Conservation (phyloP, 2,329 filamentous ascomycete species). For the Neonectria ditissima region DNA sequence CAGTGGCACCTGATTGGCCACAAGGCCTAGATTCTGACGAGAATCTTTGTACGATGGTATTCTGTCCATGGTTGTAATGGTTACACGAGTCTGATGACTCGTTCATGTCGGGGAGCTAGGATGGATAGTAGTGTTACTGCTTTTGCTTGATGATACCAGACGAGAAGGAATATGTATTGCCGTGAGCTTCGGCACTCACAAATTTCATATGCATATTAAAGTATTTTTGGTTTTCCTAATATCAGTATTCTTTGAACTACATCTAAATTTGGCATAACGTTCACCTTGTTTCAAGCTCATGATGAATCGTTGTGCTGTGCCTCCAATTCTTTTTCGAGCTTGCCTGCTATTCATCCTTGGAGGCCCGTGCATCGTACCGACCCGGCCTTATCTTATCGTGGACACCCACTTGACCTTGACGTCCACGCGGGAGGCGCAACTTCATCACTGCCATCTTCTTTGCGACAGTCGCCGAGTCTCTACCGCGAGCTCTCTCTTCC, state of each 20-base stretch:
- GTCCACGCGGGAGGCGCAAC: slow-evolving; percentile 4
- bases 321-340: neutral
- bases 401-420: slow-evolving; percentile 14
- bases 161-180: neutral
- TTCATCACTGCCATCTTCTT: slow-evolving; percentile 11
- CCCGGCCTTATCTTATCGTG: slow-evolving; percentile 26
- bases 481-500: neutral
- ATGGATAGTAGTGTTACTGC: slow-evolving; percentile 6
- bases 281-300: neutral
- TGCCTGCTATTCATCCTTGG: too few species aligned
- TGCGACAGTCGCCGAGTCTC: slow-evolving; percentile 14
- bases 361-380: slow-evolving; percentile 12
- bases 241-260: neutral
- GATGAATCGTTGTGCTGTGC: neutral
- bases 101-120: slow-evolving; percentile 16
- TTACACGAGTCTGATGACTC: neutral
- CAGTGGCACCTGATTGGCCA: slow-evolving; percentile 78
- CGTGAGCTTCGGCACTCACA: neutral
- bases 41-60: slow-evolving; percentile 1
- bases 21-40: slow-evolving; percentile 28
- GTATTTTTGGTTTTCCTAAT: neutral
- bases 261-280: too few species aligned
- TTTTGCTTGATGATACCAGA: slow-evolving; percentile 32
- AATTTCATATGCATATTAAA: neutral
- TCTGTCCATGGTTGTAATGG: slow-evolving; percentile 7